A percentile compares a stretch with the other conserved stretches of the same genome.
phyloP scores from a whole-genome alignment of 768 basidiomycete species.

The Agrocybe praecox region DNA sequence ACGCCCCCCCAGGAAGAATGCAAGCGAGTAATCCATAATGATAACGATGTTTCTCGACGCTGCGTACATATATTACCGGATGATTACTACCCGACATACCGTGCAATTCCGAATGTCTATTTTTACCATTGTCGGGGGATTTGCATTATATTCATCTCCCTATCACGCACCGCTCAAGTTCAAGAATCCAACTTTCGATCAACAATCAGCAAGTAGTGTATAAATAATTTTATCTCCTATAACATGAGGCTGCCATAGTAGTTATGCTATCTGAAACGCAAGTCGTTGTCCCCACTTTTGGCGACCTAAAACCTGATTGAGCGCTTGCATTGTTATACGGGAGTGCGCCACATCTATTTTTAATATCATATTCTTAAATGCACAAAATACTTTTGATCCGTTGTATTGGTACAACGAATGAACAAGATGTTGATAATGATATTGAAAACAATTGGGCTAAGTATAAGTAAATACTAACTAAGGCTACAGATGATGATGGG shows the following conservation, averaged over 20 bases:
- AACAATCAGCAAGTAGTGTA: background rate
- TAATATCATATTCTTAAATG: too few relatives aligned
- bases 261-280: slow-evolving; percentile 1
- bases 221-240: too few relatives aligned
- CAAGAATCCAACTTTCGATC: background rate
- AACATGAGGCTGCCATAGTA: background rate
- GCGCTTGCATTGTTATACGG: background rate
- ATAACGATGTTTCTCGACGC: too few relatives aligned
- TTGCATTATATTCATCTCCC: too few relatives aligned
- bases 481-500: slow-evolving; percentile 8
- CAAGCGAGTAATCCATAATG: too few relatives aligned
- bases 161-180: too few relatives aligned
- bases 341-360: background rate
- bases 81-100: too few relatives aligned
- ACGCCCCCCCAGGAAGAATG: too few relatives aligned
- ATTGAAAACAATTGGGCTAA: background rate
- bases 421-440: background rate
- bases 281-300: background rate
- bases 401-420: background rate
- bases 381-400: slow-evolving; percentile 9
- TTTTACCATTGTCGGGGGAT: too few relatives aligned
- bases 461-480: slow-evolving; percentile 1
- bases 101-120: too few relatives aligned
- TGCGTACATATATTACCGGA: too few relatives aligned
- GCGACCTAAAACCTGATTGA: slow-evolving; percentile 5